Base-by-base conservation (phyloP, 2,329 filamentous ascomycete species). In the Nemania abortiva region DNA sequence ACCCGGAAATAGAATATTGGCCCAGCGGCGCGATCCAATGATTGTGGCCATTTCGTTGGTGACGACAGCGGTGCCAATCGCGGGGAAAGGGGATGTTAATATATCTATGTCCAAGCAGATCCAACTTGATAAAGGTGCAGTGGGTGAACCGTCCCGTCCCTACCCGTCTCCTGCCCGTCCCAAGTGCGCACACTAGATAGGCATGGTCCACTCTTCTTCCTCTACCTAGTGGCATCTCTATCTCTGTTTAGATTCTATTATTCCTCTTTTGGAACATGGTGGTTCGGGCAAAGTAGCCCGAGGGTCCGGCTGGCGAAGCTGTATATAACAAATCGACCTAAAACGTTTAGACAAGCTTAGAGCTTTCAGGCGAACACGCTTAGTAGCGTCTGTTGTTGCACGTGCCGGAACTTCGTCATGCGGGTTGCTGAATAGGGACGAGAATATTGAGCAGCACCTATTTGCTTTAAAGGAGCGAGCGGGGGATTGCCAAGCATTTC, bases 111-210 rank as follows among this genome's bases (percentile, higher is more conserved):
- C 55, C 47, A 57, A 20, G 47, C 20, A 63, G 66, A 53, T 66
- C 61, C 37, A 59, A 47, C 31, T 27, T 52, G 55, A 47, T 39
- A 15, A 63, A 56, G 69, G 63, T 70, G 69, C 63, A 64, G 61
- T 70, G 67, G 69, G 68, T 57, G 58, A 61, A 54, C 60, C 63
- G 63, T 71, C 69, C 69, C 69, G 69, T 66, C 66, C 69, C 59
- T 71, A 66, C 59, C 69, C 69, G 66, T 39, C 56, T 63, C 69
- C 59, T 71, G 64, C 59, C 69, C 69, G 66, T 39, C 56, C 29
- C 52, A 65, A 62, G 55, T 49, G 45, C 50, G 20, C 24, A 61
- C 50, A 45, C 65, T 65, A 65, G 22, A 18, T 57, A 56, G 31
- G 49, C 22, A 62, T 31, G 53, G 31, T 24, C 65, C 59, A 67